phyloP scores from a whole-genome alignment of 169 alveolate species.

The Cryptosporidium ryanae region DNA sequence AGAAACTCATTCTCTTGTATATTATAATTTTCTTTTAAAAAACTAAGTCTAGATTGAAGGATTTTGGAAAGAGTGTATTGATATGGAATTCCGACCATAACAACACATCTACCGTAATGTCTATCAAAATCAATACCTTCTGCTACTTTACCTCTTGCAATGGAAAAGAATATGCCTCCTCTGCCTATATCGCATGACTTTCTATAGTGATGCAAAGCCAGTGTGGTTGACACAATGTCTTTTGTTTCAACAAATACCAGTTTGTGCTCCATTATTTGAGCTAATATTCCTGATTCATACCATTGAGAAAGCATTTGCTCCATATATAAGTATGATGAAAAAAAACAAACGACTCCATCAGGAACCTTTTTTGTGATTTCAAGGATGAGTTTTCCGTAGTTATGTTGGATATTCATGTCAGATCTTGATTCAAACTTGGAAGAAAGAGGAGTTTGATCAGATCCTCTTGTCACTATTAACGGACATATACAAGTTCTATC shows the following conservation, averaged over 20 bases:
- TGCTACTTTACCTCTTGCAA: slow-evolving; percentile 97
- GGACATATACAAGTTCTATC: slow-evolving; percentile 96
- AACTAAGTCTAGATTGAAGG: slow-evolving; percentile 91
- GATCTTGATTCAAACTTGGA: slow-evolving; percentile 92
- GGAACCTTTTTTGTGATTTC: slow-evolving; percentile 92
- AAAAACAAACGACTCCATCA: slow-evolving; percentile 97
- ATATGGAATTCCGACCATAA: slow-evolving; percentile 96
- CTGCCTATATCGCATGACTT: slow-evolving; percentile 98
- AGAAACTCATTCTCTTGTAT: slow-evolving; percentile 95
- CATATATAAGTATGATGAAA: slow-evolving; percentile 94
- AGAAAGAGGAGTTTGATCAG: slow-evolving; percentile 89
- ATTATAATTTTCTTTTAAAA: slow-evolving; percentile 88
- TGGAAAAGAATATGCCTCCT: slow-evolving; percentile 96
- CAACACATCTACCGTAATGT: slow-evolving; percentile 98
- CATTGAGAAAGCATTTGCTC: slow-evolving; percentile 91
- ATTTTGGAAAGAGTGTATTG: slow-evolving; percentile 93
- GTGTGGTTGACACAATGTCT: slow-evolving; percentile 95
- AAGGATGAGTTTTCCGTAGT: slow-evolving; percentile 91
- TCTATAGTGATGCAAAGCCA: slow-evolving; percentile 91
- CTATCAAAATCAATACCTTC: slow-evolving; percentile 99
- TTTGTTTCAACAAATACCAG: slow-evolving; percentile 95
- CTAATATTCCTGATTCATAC: slow-evolving; percentile 95
- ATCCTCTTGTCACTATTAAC: slow-evolving; percentile 94
- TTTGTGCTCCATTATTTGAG: slow-evolving; percentile 92
- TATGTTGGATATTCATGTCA: slow-evolving; percentile 90